Percentiles rank a stretch among this genome's conserved stretches.
Evolutionary conservation across 2,329 filamentous ascomycete genomes (phyloP).

Genomic region (Alternaria consortialis): DNA sequence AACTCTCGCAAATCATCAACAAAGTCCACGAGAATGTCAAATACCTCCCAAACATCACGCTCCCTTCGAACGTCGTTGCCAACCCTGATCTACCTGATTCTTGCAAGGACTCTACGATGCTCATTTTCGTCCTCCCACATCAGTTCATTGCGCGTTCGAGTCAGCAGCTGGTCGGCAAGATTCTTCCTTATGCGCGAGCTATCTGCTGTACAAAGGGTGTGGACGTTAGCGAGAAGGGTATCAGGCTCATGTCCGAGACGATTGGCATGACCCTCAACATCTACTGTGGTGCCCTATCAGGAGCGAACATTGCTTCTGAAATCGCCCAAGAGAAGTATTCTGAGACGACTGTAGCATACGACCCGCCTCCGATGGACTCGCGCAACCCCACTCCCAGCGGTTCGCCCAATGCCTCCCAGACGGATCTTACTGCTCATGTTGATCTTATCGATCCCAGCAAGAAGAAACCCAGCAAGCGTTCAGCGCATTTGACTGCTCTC

Average conservation of each 20-base stretch:
- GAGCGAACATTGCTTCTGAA: constrained; percentile 95
- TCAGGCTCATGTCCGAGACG: constrained; percentile 91
- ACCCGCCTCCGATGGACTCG: constrained; percentile 88
- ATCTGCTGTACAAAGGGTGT: constrained; percentile 99
- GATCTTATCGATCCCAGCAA: constrained; percentile 63
- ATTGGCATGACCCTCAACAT: constrained; percentile 92
- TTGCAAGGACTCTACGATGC: constrained; percentile 83
- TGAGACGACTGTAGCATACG: constrained; percentile 96
- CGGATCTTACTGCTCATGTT: constrained; percentile 58
- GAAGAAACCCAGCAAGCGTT: constrained; percentile 65
- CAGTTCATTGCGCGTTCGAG: constrained; percentile 93
- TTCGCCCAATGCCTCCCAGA: constrained; percentile 59
- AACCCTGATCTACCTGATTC: constrained; percentile 83
- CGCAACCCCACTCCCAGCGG: constrained; percentile 70
- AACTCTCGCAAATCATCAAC: constrained; percentile 93
- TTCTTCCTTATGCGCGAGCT: constrained; percentile 88
- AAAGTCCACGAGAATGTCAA: constrained; percentile 94
- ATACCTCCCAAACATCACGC: constrained; percentile 87
- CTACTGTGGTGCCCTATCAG: constrained; percentile 94
- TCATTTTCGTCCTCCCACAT: constrained; percentile 96
- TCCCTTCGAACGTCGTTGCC: constrained; percentile 84
- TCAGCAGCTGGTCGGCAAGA: constrained; percentile 83
- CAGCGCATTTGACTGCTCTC: constrained; percentile 76
- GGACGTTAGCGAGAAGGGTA: constrained; percentile 84
- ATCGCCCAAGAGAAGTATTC: constrained; percentile 96